Conservation (phyloP, 192 early-diverging fungal genomes). For the Coemansia sp. region DNA sequence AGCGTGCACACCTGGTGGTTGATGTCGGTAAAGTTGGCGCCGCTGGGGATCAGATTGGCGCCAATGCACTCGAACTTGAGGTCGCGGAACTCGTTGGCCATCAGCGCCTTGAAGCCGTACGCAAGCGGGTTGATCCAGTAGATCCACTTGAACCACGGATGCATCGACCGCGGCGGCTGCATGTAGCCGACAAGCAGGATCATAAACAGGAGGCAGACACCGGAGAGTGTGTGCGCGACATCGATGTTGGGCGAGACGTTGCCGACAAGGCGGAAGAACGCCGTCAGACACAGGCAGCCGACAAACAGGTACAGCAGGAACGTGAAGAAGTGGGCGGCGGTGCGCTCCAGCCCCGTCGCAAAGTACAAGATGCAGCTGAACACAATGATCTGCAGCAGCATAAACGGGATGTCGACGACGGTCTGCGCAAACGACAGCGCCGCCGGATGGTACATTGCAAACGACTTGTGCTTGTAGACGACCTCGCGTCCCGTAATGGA, state of each 20-base stretch:
- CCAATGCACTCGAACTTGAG: constrained; percentile 33
- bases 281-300: constrained; percentile 60
- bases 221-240: constrained; percentile 49
- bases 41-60: constrained; percentile 53
- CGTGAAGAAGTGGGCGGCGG: constrained; percentile 63
- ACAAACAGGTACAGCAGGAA: constrained; percentile 63
- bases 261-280: constrained; percentile 60
- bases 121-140: constrained; percentile 69
- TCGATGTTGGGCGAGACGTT: constrained; percentile 47
- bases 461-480: constrained; percentile 75
- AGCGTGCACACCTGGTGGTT: constrained; percentile 64
- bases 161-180: constrained; percentile 61
- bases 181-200: constrained; percentile 57
- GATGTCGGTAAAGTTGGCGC: constrained; percentile 51
- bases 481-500: constrained; percentile 71
- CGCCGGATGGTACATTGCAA: constrained; percentile 68
- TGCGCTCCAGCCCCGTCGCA: constrained; percentile 59
- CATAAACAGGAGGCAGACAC: constrained; percentile 42
- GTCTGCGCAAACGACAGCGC: constrained; percentile 64
- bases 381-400: constrained; percentile 54
- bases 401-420: constrained; percentile 59
- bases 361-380: constrained; percentile 68
- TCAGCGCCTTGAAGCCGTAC: constrained; percentile 65
- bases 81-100: constrained; percentile 70
- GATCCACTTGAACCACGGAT: constrained; percentile 65